phyloP scores from a whole-genome alignment of 2,329 filamentous ascomycete species.

The Arthrocladium fulminans region DNA sequence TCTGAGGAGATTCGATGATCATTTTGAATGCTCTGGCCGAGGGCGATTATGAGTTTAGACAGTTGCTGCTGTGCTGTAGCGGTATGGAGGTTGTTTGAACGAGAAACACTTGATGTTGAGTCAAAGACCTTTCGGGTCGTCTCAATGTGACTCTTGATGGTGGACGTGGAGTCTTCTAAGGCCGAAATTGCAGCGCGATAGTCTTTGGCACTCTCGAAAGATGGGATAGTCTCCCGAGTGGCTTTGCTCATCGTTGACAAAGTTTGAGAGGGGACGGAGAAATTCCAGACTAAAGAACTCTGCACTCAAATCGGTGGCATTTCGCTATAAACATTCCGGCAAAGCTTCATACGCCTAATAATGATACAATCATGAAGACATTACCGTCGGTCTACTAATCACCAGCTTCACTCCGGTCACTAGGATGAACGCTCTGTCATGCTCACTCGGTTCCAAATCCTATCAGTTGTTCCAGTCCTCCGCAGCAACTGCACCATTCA shows the following conservation, averaged over 20 bases:
- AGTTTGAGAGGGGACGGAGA: too few species aligned
- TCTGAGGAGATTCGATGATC: neutral
- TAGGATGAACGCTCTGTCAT: too few species aligned
- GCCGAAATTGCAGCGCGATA: constrained; percentile 11
- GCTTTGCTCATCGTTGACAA: neutral
- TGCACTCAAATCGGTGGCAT: too few species aligned
- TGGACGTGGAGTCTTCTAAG: constrained; percentile 13
- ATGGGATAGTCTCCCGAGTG: neutral
- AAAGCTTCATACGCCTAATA: too few species aligned
- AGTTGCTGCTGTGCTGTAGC: neutral
- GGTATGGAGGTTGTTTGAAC: neutral
- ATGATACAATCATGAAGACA: too few species aligned
- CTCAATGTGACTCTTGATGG: constrained; percentile 10
- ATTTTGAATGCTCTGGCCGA: neutral
- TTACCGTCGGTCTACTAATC: too few species aligned
- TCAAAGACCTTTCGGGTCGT: neutral
- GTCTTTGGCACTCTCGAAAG: constrained; percentile 3
- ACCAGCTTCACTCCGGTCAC: too few species aligned
- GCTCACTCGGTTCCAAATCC: too few species aligned
- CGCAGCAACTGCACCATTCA: too few species aligned
- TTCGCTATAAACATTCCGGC: too few species aligned
- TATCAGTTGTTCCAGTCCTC: too few species aligned
- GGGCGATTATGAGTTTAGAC: neutral
- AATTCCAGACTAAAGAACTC: too few species aligned
- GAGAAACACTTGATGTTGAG: neutral